Evolutionary conservation across 1,284 basidiomycete genomes (phyloP), one percentile per base, ranked within the genome.

Genomic region (Puccinia coronata): DNA sequence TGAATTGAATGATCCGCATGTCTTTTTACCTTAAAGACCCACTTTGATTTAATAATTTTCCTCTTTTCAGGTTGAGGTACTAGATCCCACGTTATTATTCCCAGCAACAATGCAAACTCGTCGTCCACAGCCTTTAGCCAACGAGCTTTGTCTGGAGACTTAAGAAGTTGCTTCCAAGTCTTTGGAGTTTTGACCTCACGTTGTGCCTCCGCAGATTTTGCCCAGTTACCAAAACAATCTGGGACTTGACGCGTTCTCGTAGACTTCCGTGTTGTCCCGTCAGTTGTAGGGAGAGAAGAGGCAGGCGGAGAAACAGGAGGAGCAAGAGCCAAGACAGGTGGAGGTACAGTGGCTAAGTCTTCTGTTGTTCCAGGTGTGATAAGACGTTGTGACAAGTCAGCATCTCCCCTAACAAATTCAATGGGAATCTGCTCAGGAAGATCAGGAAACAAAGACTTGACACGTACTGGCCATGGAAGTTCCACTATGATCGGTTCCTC

Each of bases 91-190:
- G 55, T 57, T 9, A 11, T 23, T 23, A 57, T 57, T 9, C 55
- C 28, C 6, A 23, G 6, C 20, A 57, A 31, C 9, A 6, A 57
- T 23, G 11, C 28, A n/a, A n/a, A n/a, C n/a, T n/a, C n/a, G n/a
- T n/a, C n/a, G n/a, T n/a, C n/a, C n/a, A n/a, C n/a, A n/a, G 55
- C 55, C 20, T 57, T 57, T 9, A 57, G 55, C 55, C 55, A 57
- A 6, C 55, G 6, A 23, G n/a, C 23, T 57, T 57, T 57, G 55
- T 57, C 28, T 8, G 8, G 6, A 9, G 55, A 57, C 55, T 57
- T 57, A 23, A 57, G 55, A 8, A 57, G n/a, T 57, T 57, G 55
- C 20, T 57, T 57, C 55, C 55, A 57, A n/a, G 55, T 57, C 20
- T 57, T 57, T 8, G 55, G 55, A 31, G 55, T 23, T 23, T 57